Conservation (phyloP, 1,139 yeast species). For the Nakaseomyces bracarensis region DNA sequence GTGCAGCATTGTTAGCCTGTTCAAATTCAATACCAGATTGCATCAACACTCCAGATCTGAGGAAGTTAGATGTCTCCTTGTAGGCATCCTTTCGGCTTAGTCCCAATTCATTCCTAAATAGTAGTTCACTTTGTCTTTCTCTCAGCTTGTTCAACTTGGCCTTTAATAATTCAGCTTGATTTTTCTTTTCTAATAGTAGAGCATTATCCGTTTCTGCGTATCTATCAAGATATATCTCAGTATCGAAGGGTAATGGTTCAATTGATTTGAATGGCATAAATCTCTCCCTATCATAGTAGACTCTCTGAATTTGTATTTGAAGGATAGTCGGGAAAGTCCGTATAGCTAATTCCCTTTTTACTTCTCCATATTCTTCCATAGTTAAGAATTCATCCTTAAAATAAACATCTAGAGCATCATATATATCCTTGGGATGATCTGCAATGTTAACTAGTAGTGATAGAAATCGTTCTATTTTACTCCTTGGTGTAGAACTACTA, state of each 20-base stretch:
- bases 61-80: conserved; percentile 47
- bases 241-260: conserved; percentile 74
- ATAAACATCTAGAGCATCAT: conserved; percentile 81
- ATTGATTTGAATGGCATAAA: conserved; percentile 73
- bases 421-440: conserved; percentile 79
- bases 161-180: conserved; percentile 60
- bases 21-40: conserved; percentile 34
- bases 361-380: conserved; percentile 57
- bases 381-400: conserved; percentile 66
- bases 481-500: conserved; percentile 35
- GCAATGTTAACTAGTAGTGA: conserved; percentile 78
- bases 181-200: conserved; percentile 42
- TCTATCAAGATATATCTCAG: conserved; percentile 74
- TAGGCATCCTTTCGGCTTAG: conserved; percentile 45
- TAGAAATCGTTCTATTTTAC: conserved; percentile 67
- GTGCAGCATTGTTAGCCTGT: conserved; percentile 19
- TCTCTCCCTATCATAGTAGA: conserved; percentile 70
- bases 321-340: conserved; percentile 67
- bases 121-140: conserved; percentile 37
- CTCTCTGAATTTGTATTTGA: conserved; percentile 91
- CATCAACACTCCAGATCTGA: conserved; percentile 37
- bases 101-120: conserved; percentile 40
- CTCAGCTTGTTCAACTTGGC: conserved; percentile 41
- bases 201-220: conserved; percentile 68
- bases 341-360: conserved; percentile 64